Conservation (phyloP, 768 basidiomycete genomes). For the Podaxis rugospora region DNA sequence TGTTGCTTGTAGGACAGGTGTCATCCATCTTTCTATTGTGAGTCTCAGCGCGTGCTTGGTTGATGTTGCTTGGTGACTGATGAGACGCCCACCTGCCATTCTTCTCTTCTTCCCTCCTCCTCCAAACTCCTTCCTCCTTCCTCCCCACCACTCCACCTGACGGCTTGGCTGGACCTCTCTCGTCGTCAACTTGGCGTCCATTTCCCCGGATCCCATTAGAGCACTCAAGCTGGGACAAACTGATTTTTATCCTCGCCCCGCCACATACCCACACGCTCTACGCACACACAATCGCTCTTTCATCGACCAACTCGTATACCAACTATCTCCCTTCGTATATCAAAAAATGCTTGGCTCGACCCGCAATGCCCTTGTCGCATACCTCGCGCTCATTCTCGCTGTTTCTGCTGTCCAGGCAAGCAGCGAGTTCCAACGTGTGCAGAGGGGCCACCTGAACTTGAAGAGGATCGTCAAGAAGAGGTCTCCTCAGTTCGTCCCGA, state of each 20-base stretch:
- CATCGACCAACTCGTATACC: slow-evolving; percentile 7
- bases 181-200: neutral
- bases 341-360: slow-evolving; percentile 6
- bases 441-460: slow-evolving; percentile 52
- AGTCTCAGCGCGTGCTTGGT: neutral
- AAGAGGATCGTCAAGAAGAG: slow-evolving; percentile 66
- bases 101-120: slow-evolving; percentile 10
- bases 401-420: slow-evolving; percentile 39
- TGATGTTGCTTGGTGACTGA: slow-evolving; percentile 6
- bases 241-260: neutral
- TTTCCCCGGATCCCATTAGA: neutral
- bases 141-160: slow-evolving; percentile 8
- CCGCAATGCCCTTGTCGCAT: slow-evolving; percentile 55
- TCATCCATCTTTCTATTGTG: slow-evolving; percentile 4
- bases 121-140: slow-evolving; percentile 16
- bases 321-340: neutral
- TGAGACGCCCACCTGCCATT: neutral
- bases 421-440: slow-evolving; percentile 36
- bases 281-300: slow-evolving; percentile 36
- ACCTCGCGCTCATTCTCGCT: slow-evolving; percentile 49
- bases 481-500: slow-evolving; percentile 18
- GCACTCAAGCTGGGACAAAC: neutral
- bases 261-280: slow-evolving; percentile 41
- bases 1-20: slow-evolving; percentile 4
- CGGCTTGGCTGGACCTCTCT: slow-evolving; percentile 7